Conservation (phyloP, 2,329 filamentous ascomycete species). For the Zymoseptoria crescenta region DNA sequence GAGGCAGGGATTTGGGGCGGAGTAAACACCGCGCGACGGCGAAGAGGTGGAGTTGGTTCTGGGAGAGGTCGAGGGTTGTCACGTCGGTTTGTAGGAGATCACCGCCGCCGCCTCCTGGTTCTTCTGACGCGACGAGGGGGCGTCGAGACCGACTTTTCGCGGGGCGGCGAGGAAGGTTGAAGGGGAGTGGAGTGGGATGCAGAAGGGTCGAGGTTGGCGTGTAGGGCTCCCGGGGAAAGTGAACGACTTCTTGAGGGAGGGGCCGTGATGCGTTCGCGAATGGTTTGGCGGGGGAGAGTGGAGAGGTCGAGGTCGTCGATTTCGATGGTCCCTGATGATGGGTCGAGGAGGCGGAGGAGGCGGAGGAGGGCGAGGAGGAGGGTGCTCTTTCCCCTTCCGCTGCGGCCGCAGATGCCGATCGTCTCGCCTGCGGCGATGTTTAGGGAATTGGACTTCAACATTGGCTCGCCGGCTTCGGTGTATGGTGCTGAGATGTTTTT, state of each 20-base stretch:
- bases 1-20: too few relatives aligned
- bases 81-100: conserved; percentile 35
- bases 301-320: conserved; percentile 44
- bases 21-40: conserved; percentile 42
- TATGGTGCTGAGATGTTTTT: conserved; percentile 46
- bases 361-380: conserved; percentile 43
- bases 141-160: conserved; percentile 39
- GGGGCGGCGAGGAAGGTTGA: conserved; percentile 38
- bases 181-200: conserved; percentile 30
- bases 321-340: conserved; percentile 35
- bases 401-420: conserved; percentile 48
- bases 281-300: conserved; percentile 34
- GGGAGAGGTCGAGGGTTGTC: conserved; percentile 29
- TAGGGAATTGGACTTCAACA: conserved; percentile 38
- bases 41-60: conserved; percentile 46
- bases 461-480: conserved; percentile 22
- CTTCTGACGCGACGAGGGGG: conserved; percentile 10
- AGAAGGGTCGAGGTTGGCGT: conserved; percentile 43
- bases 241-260: neutral
- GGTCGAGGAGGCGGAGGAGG: conserved; percentile 42
- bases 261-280: conserved; percentile 42
- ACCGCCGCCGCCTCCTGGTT: conserved; percentile 31
- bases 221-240: conserved; percentile 42
- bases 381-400: conserved; percentile 47
- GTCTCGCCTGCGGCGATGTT: conserved; percentile 41